Evolutionary conservation across 371 early-diverging fungal species (phyloP).

Genomic region (Coemansia sp.): DNA sequence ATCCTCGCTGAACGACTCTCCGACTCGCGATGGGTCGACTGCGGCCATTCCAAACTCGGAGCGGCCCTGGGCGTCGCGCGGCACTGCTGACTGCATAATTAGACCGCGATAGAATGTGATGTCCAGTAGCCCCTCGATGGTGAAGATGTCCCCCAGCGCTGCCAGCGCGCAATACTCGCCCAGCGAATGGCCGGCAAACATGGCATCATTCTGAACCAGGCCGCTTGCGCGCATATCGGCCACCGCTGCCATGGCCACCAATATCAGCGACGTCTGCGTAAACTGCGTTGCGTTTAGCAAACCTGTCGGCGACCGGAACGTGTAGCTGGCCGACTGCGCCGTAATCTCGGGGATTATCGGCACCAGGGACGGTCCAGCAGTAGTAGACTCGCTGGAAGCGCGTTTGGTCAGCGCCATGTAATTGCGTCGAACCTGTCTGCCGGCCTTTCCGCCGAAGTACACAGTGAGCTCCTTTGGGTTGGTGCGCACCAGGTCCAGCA

Average conservation of each 20-base stretch:
- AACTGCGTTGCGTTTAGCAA: conserved; percentile 94
- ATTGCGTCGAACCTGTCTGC: too few relatives aligned
- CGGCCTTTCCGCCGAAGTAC: too few relatives aligned
- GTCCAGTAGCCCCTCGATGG: conserved; percentile 83
- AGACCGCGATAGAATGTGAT: conserved; percentile 96
- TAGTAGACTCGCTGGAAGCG: conserved; percentile 35
- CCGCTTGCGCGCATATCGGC: conserved; percentile 90
- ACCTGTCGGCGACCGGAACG: conserved; percentile 86
- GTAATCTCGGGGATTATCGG: conserved; percentile 47
- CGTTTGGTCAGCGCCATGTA: conserved; percentile 8
- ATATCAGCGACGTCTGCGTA: conserved; percentile 87
- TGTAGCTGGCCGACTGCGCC: conserved; percentile 77
- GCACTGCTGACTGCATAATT: conserved; percentile 95
- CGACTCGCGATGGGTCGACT: too few relatives aligned
- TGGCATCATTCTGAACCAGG: conserved; percentile 74
- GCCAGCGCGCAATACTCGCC: too few relatives aligned
- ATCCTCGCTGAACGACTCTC: conserved; percentile 65
- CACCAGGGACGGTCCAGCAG: conserved; percentile 57
- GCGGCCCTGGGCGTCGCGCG: conserved; percentile 76
- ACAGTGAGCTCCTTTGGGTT: conserved; percentile 86
- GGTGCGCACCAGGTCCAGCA: conserved; percentile 88
- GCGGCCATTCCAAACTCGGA: too few relatives aligned
- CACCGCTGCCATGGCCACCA: conserved; percentile 89
- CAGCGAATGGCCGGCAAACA: conserved; percentile 94
- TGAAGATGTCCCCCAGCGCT: conserved; percentile 84